phyloP scores from a whole-genome alignment of 805 yeast genomes.

The Candida alai region DNA sequence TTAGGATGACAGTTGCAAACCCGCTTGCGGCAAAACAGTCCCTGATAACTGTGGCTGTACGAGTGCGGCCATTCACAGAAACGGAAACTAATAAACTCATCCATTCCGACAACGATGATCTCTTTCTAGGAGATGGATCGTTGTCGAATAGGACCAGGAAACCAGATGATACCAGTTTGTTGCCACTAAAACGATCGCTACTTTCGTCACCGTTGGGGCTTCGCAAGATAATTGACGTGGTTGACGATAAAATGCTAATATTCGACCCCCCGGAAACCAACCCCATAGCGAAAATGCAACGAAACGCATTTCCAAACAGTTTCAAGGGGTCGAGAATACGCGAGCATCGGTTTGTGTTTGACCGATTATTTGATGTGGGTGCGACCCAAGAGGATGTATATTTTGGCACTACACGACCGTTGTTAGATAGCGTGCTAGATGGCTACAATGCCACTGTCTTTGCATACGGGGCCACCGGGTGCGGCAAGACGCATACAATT shows the following conservation, averaged over 20 bases:
- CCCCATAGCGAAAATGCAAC: slow-evolving; percentile 53
- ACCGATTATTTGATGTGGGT: slow-evolving; percentile 65
- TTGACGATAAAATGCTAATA: slow-evolving; percentile 79
- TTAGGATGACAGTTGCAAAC: no score
- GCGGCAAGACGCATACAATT: slow-evolving; percentile 94
- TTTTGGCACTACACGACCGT: slow-evolving; percentile 60
- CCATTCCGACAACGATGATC: slow-evolving; percentile 31
- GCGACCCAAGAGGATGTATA: slow-evolving; percentile 68
- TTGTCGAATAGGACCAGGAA: slow-evolving; percentile 18
- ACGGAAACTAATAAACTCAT: slow-evolving; percentile 50
- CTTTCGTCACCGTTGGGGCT: slow-evolving; percentile 45
- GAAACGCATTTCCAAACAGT: slow-evolving; percentile 36
- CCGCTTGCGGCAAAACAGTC: slow-evolving; percentile 57
- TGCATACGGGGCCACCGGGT: slow-evolving; percentile 97
- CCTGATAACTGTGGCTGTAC: slow-evolving; percentile 70
- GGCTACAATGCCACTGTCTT: slow-evolving; percentile 90
- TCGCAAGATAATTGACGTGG: slow-evolving; percentile 70
- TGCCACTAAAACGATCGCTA: slow-evolving; percentile 13
- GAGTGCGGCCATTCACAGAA: slow-evolving; percentile 79
- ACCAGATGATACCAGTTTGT: no score
- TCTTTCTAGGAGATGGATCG: slow-evolving; percentile 56
- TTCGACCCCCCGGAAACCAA: slow-evolving; percentile 80
- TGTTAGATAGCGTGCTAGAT: slow-evolving; percentile 69
- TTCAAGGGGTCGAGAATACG: slow-evolving; percentile 45
- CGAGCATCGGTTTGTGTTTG: slow-evolving; percentile 82